phyloP scores from a whole-genome alignment of 306 rosid species.

The Ziziphus jujuba region DNA sequence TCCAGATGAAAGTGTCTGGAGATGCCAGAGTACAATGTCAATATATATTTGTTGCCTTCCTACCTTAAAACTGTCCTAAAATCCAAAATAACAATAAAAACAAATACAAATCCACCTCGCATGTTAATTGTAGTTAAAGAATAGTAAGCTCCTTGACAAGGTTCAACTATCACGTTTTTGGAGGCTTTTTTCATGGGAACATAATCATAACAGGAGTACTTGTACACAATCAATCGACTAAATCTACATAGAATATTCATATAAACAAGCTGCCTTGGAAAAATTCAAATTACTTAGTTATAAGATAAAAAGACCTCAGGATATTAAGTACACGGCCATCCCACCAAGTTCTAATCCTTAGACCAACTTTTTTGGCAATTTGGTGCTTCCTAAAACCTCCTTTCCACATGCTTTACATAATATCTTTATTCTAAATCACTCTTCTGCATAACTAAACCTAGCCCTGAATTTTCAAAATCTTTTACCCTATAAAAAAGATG shows the following conservation, averaged over 20 bases:
- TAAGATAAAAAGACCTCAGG: too few species aligned
- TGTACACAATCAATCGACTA: neutral
- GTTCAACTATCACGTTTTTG: neutral
- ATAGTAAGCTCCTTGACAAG: neutral
- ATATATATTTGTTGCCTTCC: constrained; percentile 20
- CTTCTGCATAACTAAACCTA: too few species aligned
- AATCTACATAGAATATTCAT: too few species aligned
- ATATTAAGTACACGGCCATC: too few species aligned
- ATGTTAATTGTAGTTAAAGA: neutral
- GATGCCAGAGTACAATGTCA: constrained; percentile 29
- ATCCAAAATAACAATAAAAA: constrained; percentile 10
- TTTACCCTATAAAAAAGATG: too few species aligned
- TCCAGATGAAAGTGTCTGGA: constrained; percentile 86
- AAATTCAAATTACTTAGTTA: too few species aligned
- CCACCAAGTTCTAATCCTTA: too few species aligned
- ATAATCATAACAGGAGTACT: neutral
- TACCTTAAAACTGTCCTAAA: constrained; percentile 11
- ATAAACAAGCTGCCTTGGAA: neutral
- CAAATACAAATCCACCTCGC: neutral
- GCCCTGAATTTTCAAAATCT: too few species aligned
- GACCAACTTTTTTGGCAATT: too few species aligned
- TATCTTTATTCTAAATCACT: too few species aligned
- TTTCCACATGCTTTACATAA: too few species aligned
- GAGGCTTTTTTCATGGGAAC: neutral
- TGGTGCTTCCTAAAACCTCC: too few species aligned